Percentiles rank a stretch among this genome's conserved stretches.
These are phyloP conservation scores for Protomyces lactucae-debilis DNA, from an alignment of 1,139 yeast genomes.

Conservation along the genomic window DNA sequence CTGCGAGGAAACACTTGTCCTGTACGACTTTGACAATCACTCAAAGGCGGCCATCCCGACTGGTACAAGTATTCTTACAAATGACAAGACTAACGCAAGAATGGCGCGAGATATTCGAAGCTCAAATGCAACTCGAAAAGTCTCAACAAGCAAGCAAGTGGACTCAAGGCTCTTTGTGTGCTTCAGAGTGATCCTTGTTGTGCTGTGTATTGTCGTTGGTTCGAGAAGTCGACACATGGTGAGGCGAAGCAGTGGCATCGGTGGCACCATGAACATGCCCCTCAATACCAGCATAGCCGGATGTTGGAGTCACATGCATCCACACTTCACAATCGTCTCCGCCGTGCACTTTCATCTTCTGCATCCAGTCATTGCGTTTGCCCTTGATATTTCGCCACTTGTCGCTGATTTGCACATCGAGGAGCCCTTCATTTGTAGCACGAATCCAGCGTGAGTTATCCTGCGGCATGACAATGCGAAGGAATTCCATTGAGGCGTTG, in stretches of 20 bases:
- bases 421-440: conserved; percentile 4
- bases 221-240: conserved; percentile 3
- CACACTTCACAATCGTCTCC: conserved; percentile 8
- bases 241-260: conserved; percentile 12
- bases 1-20: conserved; percentile 15
- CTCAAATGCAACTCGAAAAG: background rate
- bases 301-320: conserved; percentile 22
- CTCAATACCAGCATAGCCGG: conserved; percentile 22
- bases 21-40: conserved; percentile 15
- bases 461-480: conserved; percentile 1
- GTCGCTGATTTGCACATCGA: conserved; percentile 18
- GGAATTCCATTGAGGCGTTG: conserved; percentile 18
- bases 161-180: background rate
- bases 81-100: background rate
- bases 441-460: conserved; percentile 16
- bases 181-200: background rate
- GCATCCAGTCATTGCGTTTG: conserved; percentile 18
- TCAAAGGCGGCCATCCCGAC: conserved; percentile 10
- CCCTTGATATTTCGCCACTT: conserved; percentile 23
- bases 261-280: conserved; percentile 15
- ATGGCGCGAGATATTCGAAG: background rate
- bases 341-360: conserved; percentile 4
- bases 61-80: background rate
- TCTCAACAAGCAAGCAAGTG: background rate
- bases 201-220: conserved; percentile 7